A percentile compares a stretch with the other conserved stretches of the same genome.
These are phyloP conservation scores for Vanderwaltozyma tropicalis DNA, from an alignment of 805 yeast genomes.

Conservation along the genomic window DNA sequence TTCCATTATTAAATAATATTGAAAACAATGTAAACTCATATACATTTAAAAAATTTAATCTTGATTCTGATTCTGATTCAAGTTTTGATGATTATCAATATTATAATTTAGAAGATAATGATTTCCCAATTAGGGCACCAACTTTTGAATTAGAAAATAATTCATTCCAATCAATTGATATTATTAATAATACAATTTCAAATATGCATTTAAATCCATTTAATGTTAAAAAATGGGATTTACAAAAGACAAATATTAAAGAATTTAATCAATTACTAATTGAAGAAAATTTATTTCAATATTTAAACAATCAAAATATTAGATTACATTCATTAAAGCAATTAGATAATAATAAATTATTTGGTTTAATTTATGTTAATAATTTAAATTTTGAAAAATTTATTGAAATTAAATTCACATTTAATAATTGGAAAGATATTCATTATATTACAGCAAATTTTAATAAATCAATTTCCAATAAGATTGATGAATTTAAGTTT, in stretches of 20 bases:
- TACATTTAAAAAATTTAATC: conserved; percentile 4
- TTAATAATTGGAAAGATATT: conserved; percentile 26
- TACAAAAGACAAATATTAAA: background rate
- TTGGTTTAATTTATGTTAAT: conserved; percentile 22
- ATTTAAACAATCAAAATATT: conserved; percentile 6
- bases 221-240: background rate
- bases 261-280: background rate
- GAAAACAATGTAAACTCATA: conserved; percentile 4
- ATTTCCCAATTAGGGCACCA: conserved; percentile 1
- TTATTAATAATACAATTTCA: background rate
- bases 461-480: conserved; percentile 17
- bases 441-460: conserved; percentile 23
- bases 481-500: conserved; percentile 25
- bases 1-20: background rate
- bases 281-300: background rate
- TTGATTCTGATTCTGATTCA: conserved; percentile 15
- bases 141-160: no score
- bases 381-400: conserved; percentile 28
- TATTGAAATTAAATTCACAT: conserved; percentile 26
- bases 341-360: conserved; percentile 10
- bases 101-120: conserved; percentile 1
- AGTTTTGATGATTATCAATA: conserved; percentile 8
- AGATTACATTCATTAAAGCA: conserved; percentile 12
- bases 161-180: background rate
- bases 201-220: background rate